These are phyloP conservation scores for Hemisphaericaspora nanyangensis DNA, from an alignment of 805 yeast genomes.

Conservation along the genomic window DNA sequence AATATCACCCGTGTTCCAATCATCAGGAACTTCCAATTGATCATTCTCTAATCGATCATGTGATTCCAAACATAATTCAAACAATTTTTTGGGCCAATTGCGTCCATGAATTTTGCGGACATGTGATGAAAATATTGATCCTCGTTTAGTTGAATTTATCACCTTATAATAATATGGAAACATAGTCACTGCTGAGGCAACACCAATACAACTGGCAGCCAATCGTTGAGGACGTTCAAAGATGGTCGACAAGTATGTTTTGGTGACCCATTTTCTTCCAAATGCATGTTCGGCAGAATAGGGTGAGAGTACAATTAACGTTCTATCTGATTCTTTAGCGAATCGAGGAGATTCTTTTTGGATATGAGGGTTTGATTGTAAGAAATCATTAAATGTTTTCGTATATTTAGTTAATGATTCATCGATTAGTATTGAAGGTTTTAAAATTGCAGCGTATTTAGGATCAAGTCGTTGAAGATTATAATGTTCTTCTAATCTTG, in stretches of 20 bases:
- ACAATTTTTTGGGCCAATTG: constrained; percentile 63
- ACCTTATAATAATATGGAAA: constrained; percentile 57
- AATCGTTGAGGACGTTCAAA: constrained; percentile 83
- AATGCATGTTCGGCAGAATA: constrained; percentile 67
- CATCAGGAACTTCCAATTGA: constrained; percentile 70
- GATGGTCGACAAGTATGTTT: constrained; percentile 59
- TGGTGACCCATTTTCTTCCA: constrained; percentile 73
- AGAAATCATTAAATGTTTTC: constrained; percentile 40
- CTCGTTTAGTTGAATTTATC: constrained; percentile 42
- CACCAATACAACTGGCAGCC: constrained; percentile 72
- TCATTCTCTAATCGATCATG: constrained; percentile 48
- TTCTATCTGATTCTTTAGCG: constrained; percentile 36
- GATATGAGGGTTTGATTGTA: constrained; percentile 40
- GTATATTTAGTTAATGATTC: constrained; percentile 33
- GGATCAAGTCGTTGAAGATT: constrained; percentile 9
- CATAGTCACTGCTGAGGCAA: constrained; percentile 69
- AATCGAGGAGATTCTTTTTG: constrained; percentile 37
- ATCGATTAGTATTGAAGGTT: constrained; percentile 36
- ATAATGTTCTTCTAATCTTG: constrained; percentile 13
- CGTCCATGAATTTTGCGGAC: constrained; percentile 68
- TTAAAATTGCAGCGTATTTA: constrained; percentile 25
- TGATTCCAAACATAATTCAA: constrained; percentile 57
- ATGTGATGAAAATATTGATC: constrained; percentile 53
- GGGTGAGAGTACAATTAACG: constrained; percentile 65
- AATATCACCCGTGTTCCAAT: constrained; percentile 83